These are phyloP conservation scores for Pseudocercospora vitis DNA, from an alignment of 2,329 filamentous ascomycete species.

Conservation along the genomic window DNA sequence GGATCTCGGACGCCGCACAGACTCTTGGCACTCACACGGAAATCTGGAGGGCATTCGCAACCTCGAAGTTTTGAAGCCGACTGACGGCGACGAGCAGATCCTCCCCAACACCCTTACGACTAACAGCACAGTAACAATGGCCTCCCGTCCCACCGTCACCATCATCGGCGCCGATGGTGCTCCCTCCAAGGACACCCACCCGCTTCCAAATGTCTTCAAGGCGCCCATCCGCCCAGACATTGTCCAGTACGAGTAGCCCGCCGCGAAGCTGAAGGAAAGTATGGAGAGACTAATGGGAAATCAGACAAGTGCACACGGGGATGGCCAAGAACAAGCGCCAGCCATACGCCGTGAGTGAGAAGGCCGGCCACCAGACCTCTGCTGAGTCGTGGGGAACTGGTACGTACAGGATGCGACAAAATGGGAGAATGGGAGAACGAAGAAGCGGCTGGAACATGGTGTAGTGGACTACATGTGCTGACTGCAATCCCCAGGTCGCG, in stretches of 20 bases:
- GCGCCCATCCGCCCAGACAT: constrained; percentile 98
- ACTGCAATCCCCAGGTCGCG: constrained; percentile 67
- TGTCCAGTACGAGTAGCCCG: constrained; percentile 71
- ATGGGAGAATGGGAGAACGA: constrained; percentile 8
- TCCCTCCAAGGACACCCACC: constrained; percentile 82
- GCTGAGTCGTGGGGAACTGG: constrained; percentile 99
- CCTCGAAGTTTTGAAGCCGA: not conserved
- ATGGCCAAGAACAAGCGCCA: constrained; percentile 99
- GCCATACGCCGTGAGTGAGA: constrained; percentile 99
- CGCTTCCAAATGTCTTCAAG: constrained; percentile 95
- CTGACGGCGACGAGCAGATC: not conserved
- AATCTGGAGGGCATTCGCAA: not conserved
- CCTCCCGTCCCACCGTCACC: constrained; percentile 95
- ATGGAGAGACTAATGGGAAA: constrained; percentile 32
- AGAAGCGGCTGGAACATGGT: constrained; percentile 15
- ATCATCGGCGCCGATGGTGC: constrained; percentile 96
- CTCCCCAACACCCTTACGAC: constrained; percentile 15
- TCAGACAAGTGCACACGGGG: constrained; percentile 82
- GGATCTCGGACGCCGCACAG: too few relatives aligned
- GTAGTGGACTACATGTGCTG: constrained; percentile 18
- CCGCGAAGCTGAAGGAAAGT: constrained; percentile 11
- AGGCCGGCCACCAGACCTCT: constrained; percentile 99
- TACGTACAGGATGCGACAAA: constrained; percentile 47
- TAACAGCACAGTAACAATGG: constrained; percentile 59
- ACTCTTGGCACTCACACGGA: too few relatives aligned